Conservation (phyloP, 148 eudicot genomes). For the Vaccinium darrowii region DNA sequence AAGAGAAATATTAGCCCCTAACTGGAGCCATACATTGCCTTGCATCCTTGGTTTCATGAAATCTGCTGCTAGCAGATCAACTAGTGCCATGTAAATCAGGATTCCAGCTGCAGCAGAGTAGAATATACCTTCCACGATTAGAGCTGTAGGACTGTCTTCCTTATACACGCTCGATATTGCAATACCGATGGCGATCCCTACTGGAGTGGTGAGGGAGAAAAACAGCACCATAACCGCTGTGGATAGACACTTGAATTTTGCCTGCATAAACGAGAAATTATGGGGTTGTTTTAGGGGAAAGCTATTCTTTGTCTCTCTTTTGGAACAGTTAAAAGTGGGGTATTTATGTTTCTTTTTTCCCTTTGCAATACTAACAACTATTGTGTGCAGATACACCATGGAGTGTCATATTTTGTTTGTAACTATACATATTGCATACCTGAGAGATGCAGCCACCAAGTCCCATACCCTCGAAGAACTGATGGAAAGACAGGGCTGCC, state of each 20-base stretch:
- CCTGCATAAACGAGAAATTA: slow-evolving; percentile 2
- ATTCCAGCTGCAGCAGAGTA: slow-evolving; percentile 24
- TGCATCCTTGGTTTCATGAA: slow-evolving; percentile 25
- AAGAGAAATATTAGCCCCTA: slow-evolving; percentile 14
- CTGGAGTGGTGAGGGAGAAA: slow-evolving; percentile 16
- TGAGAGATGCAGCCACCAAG: slow-evolving; percentile 87
- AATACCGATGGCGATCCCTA: slow-evolving; percentile 8
- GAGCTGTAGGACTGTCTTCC: slow-evolving; percentile 4
- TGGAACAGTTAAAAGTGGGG: background rate
- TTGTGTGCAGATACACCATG: too few species aligned
- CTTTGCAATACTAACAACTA: background rate
- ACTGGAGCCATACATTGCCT: background rate
- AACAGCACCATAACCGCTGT: background rate
- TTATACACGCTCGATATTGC: slow-evolving; percentile 1
- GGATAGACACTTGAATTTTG: background rate
- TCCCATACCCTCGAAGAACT: slow-evolving; percentile 90
- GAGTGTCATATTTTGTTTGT: background rate
- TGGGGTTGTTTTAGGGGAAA: background rate
- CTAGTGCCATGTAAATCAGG: slow-evolving; percentile 22
- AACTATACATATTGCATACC: slow-evolving; percentile 31
- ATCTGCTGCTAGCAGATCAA: slow-evolving; percentile 21
- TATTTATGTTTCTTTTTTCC: background rate
- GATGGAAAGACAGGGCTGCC: slow-evolving; percentile 79
- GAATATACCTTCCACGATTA: slow-evolving; percentile 5
- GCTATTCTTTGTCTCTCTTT: background rate